Conservation (phyloP, 225 moss, liverwort and hornwort genomes). For the Ulota crispa region DNA sequence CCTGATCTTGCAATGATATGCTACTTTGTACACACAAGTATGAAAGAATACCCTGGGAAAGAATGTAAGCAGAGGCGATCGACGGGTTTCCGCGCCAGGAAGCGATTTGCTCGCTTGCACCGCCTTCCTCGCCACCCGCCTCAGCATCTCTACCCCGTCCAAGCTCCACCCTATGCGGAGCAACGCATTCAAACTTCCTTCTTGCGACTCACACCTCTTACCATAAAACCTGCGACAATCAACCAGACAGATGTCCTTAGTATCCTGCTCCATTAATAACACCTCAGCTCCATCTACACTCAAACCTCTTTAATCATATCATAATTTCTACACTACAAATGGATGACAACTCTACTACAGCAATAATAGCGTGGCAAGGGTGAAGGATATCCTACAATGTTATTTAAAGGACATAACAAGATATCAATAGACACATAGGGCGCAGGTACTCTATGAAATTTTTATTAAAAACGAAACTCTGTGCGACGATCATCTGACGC, state of each 20-base stretch:
- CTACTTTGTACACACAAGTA: not conserved
- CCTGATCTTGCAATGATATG: conserved; percentile 1
- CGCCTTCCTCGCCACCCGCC: conserved; percentile 58
- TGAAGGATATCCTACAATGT: not conserved
- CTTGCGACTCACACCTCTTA: conserved; percentile 3
- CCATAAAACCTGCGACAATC: not conserved
- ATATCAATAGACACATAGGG: not conserved
- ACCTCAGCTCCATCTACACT: not conserved
- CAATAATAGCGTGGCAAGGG: not conserved
- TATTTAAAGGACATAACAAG: not conserved
- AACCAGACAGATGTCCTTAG: not conserved
- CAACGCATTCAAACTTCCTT: conserved; percentile 35
- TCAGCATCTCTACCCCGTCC: conserved; percentile 53
- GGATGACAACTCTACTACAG: not conserved
- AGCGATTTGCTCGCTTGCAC: conserved; percentile 49
- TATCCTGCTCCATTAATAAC: not conserved
- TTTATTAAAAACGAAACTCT: not conserved
- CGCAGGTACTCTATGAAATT: not conserved
- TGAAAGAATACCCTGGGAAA: conserved; percentile 30
- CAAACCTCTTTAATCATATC: not conserved
- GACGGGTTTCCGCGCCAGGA: conserved; percentile 34
- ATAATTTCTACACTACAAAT: not conserved
- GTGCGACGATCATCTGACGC: not conserved
- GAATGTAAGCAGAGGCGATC: conserved; percentile 31
- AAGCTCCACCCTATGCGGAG: conserved; percentile 20